Evolutionary conservation across 2,329 filamentous ascomycete genomes (phyloP), one percentile per base, ranked within the genome.

Genomic region (Penicillium sp.): DNA sequence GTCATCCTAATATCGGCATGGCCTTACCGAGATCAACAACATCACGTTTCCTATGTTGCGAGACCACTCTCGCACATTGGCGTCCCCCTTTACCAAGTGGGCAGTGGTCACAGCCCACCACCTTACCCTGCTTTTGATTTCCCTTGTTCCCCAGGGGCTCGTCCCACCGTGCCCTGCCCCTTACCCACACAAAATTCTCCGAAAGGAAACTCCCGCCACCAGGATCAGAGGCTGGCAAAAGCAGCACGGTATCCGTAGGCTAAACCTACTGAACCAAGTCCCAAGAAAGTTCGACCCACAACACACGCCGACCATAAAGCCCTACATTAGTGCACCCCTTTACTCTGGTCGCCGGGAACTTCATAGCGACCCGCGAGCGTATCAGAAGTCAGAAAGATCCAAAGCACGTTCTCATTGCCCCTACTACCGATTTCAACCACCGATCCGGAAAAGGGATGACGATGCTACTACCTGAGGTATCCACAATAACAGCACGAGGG

Each of bases 281-380:
- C 9, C 48, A 19, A 49, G 19, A 23, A 25, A 42, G 29, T 31
- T 29, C 16, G 55, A 50, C 50, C 61, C 61, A 61, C 61, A 44
- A 19, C 27, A 55, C 42, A 59, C 51, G 51, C 58, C 58, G 53
- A 61, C 56, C 53, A 42, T 23, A 14, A 42, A 42, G 19, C 27
- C 43, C 13, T 37, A 46, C 50, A 46, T 46, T 46, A 44, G 50
- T 37, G 27, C 35, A 27, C 54, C 50, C 39, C 46, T 53, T 59
- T 53, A 29, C 42, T 56, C 39, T 45, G 47, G 33, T 57, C 57
- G 37, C 52, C 27, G 51, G 52, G 42, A 52, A 46, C 35, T 16
- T 54, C 54, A 55, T 21, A 10, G 27, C 33, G 14, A 21, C 47
- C 11, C 23, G 26, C 26, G 26, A 48, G 44, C 57, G 59, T 53